Evolutionary conservation across 2,329 filamentous ascomycete genomes (phyloP).

Genomic region (Monosporascus sp.): DNA sequence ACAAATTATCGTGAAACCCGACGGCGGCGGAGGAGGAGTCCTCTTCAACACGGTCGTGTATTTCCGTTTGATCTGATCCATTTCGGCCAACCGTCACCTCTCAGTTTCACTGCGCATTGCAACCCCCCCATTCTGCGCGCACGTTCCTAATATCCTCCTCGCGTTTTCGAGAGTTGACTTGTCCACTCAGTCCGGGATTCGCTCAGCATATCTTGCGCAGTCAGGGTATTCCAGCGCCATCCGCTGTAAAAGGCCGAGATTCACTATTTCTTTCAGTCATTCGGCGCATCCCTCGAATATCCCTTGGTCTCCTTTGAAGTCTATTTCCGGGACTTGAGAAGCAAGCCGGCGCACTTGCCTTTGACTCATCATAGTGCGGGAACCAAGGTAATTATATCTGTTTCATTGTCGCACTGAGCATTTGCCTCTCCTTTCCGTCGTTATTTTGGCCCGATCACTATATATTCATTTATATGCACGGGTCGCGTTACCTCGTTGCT

Average conservation of each 20-base stretch:
- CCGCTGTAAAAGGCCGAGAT: not conserved
- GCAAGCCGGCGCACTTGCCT: slow-evolving; percentile 3
- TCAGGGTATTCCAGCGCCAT: not conserved
- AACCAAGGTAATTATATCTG: not conserved
- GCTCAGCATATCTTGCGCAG: not conserved
- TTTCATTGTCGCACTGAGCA: not conserved
- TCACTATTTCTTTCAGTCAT: not conserved
- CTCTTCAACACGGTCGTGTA: slow-evolving; percentile 4
- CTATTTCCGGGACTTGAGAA: slow-evolving; percentile 6
- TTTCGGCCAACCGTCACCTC: slow-evolving; percentile 18
- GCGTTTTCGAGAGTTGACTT: not conserved
- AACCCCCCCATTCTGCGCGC: not conserved
- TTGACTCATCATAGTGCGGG: not conserved
- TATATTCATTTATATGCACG: no score
- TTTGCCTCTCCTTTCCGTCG: not conserved
- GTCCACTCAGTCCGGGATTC: not conserved
- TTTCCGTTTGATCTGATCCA: slow-evolving; percentile 19
- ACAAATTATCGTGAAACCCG: slow-evolving; percentile 16
- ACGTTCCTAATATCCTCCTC: not conserved
- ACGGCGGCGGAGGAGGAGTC: slow-evolving; percentile 8
- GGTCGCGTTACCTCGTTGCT: not conserved
- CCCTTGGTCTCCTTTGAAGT: not conserved
- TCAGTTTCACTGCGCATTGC: slow-evolving; percentile 1
- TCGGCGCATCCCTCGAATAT: not conserved
- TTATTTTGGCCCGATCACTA: not conserved